Percentiles rank a stretch among this genome's conserved stretches.
These are phyloP conservation scores for Cnidoscolus chayamansa DNA, from an alignment of 441 rosid genomes.

Conservation along the genomic window DNA sequence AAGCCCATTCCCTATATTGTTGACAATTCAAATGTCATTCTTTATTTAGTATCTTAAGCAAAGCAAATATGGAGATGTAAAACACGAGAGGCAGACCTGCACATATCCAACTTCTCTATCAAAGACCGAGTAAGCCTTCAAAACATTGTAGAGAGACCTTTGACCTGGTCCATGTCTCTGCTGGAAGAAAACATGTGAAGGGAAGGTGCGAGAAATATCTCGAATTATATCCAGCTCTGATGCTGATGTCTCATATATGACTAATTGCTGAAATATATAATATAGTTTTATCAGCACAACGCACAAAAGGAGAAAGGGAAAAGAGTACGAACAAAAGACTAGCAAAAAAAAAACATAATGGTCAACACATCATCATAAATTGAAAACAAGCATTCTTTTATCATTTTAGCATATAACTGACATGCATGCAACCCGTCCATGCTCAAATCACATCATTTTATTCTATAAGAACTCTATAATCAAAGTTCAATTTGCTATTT, in stretches of 20 bases:
- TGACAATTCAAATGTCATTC: conserved; percentile 15
- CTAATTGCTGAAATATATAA: conserved; percentile 68
- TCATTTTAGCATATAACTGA: background rate
- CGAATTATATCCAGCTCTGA: conserved; percentile 91
- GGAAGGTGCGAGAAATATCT: conserved; percentile 92
- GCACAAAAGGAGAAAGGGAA: conserved; percentile 7
- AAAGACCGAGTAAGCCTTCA: conserved; percentile 92
- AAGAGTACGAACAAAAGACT: conserved; percentile 2
- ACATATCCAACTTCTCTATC: conserved; percentile 97
- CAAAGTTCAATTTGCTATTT: background rate
- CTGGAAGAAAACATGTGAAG: conserved; percentile 95
- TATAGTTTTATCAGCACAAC: conserved; percentile 17
- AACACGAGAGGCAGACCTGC: conserved; percentile 50
- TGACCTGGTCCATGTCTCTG: conserved; percentile 99
- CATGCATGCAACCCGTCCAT: background rate
- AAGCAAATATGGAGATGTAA: conserved; percentile 12
- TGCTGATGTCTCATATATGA: conserved; percentile 85
- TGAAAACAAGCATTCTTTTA: background rate
- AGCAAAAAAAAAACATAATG: background rate
- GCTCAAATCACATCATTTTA: background rate
- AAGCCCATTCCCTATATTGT: conserved; percentile 92
- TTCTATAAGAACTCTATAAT: background rate
- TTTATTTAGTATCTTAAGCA: conserved; percentile 19
- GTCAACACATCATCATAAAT: background rate
- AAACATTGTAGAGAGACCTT: conserved; percentile 89